A percentile compares a stretch with the other conserved stretches of the same genome.
These are phyloP conservation scores for Fusarium udum DNA, from an alignment of 2,329 filamentous ascomycete genomes.

Conservation along the genomic window DNA sequence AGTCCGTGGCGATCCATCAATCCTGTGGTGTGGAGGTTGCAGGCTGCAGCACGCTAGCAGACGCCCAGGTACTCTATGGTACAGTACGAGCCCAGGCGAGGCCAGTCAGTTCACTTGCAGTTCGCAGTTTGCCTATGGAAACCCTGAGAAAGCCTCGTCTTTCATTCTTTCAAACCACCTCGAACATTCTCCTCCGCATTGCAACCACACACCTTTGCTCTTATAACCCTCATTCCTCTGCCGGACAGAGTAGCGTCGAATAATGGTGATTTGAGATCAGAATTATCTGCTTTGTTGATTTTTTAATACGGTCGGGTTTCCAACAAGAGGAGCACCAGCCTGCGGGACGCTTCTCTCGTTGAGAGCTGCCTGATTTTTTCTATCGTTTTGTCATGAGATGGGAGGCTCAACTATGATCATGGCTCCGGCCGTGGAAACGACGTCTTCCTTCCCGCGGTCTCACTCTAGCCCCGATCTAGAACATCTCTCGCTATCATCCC, in stretches of 20 bases:
- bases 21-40: conserved; percentile 39
- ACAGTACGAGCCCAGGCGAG: conserved; percentile 26
- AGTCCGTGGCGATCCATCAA: conserved; percentile 40
- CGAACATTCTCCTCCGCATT: conserved; percentile 22
- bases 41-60: conserved; percentile 30
- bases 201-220: conserved; percentile 7
- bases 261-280: conserved; percentile 42
- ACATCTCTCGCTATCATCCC: conserved; percentile 41
- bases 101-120: conserved; percentile 5
- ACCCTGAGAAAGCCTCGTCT: conserved; percentile 29
- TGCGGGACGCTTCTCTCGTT: conserved; percentile 31
- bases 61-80: conserved; percentile 33
- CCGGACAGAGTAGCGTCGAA: conserved; percentile 43
- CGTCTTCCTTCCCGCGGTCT: conserved; percentile 47
- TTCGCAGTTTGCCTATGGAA: conserved; percentile 30
- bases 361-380: conserved; percentile 25
- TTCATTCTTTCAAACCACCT: conserved; percentile 30
- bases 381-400: conserved; percentile 48
- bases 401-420: conserved; percentile 50
- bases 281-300: conserved; percentile 30
- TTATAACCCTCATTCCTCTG: conserved; percentile 33
- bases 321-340: conserved; percentile 29
- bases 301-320: conserved; percentile 37
- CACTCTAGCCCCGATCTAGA: conserved; percentile 47
- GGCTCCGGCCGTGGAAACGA: conserved; percentile 50